These are phyloP conservation scores for Fusarium sp. DNA, from an alignment of 2,329 filamentous ascomycete genomes.

Conservation along the genomic window DNA sequence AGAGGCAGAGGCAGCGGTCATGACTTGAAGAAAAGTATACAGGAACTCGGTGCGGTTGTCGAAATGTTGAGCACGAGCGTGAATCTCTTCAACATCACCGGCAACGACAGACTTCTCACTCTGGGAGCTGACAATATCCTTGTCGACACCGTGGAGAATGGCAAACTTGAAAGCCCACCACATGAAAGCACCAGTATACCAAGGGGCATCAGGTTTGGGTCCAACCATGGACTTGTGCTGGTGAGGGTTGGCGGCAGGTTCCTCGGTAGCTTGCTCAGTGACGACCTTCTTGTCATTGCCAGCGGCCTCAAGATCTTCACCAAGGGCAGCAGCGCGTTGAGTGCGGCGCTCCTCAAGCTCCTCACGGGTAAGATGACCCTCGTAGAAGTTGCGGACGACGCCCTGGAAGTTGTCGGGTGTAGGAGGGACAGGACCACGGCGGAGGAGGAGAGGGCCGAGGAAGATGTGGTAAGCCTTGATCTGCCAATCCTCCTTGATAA, in stretches of 20 bases:
- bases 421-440: slow-evolving; percentile 49
- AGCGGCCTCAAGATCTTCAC: slow-evolving; percentile 38
- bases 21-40: slow-evolving; percentile 67
- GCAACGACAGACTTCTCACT: slow-evolving; percentile 54
- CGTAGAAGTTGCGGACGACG: slow-evolving; percentile 64
- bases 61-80: slow-evolving; percentile 66
- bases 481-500: slow-evolving; percentile 69
- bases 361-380: slow-evolving; percentile 63
- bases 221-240: slow-evolving; percentile 48
- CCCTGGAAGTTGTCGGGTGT: slow-evolving; percentile 54
- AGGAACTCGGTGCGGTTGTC: slow-evolving; percentile 70
- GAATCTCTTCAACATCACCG: slow-evolving; percentile 63
- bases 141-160: slow-evolving; percentile 58
- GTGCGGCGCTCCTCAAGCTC: slow-evolving; percentile 57
- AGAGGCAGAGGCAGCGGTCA: slow-evolving; percentile 69
- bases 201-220: slow-evolving; percentile 53
- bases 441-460: slow-evolving; percentile 62
- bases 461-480: slow-evolving; percentile 64
- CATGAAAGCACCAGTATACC: slow-evolving; percentile 53
- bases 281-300: slow-evolving; percentile 41
- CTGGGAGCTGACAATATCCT: slow-evolving; percentile 52
- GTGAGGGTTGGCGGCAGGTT: slow-evolving; percentile 57
- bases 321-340: slow-evolving; percentile 28
- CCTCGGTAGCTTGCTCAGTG: slow-evolving; percentile 62
- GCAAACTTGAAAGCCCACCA: slow-evolving; percentile 57